These are phyloP conservation scores for Turnera subulata DNA, from an alignment of 345 rosid genomes.

Conservation along the genomic window DNA sequence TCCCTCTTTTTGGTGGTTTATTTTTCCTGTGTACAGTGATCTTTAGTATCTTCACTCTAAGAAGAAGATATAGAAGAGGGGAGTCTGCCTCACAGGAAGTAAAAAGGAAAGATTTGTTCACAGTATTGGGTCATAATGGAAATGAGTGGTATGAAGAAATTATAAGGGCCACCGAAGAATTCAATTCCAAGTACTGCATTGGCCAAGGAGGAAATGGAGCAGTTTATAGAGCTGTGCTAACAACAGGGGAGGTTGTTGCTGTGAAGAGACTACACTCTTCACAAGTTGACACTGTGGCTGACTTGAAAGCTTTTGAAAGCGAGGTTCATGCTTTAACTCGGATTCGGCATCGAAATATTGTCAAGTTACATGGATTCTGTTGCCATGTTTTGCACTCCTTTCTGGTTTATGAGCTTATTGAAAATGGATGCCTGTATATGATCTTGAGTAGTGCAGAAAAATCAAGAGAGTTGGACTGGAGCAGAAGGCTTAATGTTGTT, in stretches of 20 bases:
- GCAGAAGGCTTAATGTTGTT: background rate
- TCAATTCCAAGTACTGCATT: background rate
- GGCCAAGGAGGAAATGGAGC: background rate
- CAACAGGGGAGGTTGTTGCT: background rate
- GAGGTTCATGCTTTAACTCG: constrained; percentile 1
- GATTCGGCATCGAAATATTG: constrained; percentile 11
- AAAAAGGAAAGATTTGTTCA: background rate
- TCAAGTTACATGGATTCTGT: background rate
- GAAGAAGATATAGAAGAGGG: background rate
- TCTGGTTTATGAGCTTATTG: constrained; percentile 5
- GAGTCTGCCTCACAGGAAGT: background rate
- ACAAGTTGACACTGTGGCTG: background rate
- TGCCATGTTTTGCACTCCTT: constrained; percentile 1
- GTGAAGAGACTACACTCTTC: background rate
- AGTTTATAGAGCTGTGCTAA: background rate
- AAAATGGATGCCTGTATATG: background rate
- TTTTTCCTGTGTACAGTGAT: background rate
- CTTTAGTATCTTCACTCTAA: background rate
- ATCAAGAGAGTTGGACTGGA: background rate
- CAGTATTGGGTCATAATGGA: background rate
- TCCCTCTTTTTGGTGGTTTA: background rate
- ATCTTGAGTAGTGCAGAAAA: background rate
- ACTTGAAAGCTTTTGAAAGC: background rate
- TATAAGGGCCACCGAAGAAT: background rate
- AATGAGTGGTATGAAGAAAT: background rate